These are phyloP conservation scores for Beta macrorhiza DNA, from an alignment of 179 eudicot genomes.

Conservation along the genomic window DNA sequence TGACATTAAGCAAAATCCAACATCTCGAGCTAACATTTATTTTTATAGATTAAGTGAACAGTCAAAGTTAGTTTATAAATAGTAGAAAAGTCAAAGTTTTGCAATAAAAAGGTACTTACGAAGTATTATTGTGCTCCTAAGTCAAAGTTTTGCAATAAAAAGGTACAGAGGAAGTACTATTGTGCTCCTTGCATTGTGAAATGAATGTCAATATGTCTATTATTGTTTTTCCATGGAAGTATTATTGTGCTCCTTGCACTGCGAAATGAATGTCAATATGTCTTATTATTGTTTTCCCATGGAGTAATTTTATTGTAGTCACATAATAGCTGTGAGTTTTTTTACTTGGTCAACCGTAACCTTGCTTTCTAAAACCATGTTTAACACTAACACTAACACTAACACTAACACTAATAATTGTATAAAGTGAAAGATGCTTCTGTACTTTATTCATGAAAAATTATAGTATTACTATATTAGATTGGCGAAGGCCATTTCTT, in stretches of 20 bases:
- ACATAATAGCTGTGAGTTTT: background rate
- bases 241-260: background rate
- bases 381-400: background rate
- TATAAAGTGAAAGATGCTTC: background rate
- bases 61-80: too few species aligned
- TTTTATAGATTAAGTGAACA: too few species aligned
- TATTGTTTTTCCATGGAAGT: background rate
- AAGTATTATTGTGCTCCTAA: background rate
- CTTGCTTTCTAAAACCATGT: background rate
- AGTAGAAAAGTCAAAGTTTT: too few species aligned
- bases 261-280: background rate
- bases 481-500: background rate
- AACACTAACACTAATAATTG: background rate
- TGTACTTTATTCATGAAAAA: background rate
- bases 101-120: too few species aligned
- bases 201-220: background rate
- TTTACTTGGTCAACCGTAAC: background rate
- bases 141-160: too few species aligned
- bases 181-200: background rate
- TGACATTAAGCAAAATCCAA: too few species aligned
- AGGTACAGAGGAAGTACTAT: background rate
- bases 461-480: background rate
- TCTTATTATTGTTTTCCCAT: background rate
- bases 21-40: too few species aligned
- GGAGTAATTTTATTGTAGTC: background rate